Evolutionary conservation across 1,284 basidiomycete species (phyloP).

Genomic region (Abortiporus biennis): DNA sequence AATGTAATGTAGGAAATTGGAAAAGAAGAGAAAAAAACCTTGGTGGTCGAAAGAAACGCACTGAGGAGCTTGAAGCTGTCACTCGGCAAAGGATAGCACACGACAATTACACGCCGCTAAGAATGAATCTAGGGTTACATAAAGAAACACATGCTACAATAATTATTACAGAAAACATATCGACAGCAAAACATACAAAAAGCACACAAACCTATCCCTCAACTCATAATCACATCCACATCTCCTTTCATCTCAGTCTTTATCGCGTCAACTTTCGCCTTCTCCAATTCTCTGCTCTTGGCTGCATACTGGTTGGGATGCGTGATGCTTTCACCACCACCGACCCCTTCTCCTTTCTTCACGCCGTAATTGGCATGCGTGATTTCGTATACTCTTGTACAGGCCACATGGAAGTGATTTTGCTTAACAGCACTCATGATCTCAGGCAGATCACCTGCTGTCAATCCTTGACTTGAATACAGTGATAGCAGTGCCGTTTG

Average conservation of each 20-base stretch:
- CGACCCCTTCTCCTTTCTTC: slow-evolving; percentile 87
- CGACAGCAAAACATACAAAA: neutral
- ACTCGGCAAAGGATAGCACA: too few relatives aligned
- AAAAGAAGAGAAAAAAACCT: neutral
- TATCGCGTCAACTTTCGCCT: slow-evolving; percentile 28
- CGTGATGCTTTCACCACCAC: slow-evolving; percentile 83
- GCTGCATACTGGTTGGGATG: slow-evolving; percentile 91
- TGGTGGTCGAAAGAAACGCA: neutral
- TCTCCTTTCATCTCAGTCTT: slow-evolving; percentile 26
- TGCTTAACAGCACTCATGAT: slow-evolving; percentile 80
- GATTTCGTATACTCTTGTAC: slow-evolving; percentile 95
- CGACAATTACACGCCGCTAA: neutral
- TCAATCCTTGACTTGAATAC: slow-evolving; percentile 65
- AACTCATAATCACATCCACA: slow-evolving; percentile 23
- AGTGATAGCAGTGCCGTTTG: slow-evolving; percentile 69
- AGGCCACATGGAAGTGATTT: slow-evolving; percentile 91
- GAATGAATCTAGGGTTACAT: neutral
- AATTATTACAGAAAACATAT: neutral
- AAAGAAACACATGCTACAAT: neutral
- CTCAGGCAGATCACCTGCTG: slow-evolving; percentile 74
- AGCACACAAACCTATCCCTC: neutral
- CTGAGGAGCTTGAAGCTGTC: too few relatives aligned
- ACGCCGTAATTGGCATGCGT: slow-evolving; percentile 76
- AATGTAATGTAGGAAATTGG: too few relatives aligned
- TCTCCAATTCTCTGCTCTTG: slow-evolving; percentile 61